These are phyloP conservation scores for Tetradesmus lagerheimii DNA, from an alignment of 139 green algal genomes.

Conservation along the genomic window DNA sequence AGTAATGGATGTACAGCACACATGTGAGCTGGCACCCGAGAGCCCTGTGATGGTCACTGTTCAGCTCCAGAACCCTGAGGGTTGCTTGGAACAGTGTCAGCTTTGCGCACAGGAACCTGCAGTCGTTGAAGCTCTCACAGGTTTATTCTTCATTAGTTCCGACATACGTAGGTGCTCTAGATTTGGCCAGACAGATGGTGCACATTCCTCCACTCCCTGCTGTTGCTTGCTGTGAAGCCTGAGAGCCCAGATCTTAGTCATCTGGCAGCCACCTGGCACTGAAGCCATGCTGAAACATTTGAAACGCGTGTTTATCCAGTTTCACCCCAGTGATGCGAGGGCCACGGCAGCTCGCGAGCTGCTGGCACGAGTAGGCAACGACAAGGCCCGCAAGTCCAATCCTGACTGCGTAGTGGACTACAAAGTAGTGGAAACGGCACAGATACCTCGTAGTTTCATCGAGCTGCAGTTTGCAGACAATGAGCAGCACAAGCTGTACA, in stretches of 20 bases:
- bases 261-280: neutral
- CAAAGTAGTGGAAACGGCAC: slow-evolving; percentile 46
- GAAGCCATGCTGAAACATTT: slow-evolving; percentile 51
- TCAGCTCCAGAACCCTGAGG: too few species aligned
- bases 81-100: too few species aligned
- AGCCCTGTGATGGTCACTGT: too few species aligned
- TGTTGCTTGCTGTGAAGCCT: neutral
- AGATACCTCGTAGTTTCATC: slow-evolving; percentile 49
- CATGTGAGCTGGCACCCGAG: too few species aligned
- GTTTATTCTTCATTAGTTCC: too few species aligned
- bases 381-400: slow-evolving; percentile 60
- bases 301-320: slow-evolving; percentile 62
- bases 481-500: slow-evolving; percentile 51
- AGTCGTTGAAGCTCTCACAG: too few species aligned
- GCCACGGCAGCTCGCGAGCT: slow-evolving; percentile 58
- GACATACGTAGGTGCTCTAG: too few species aligned
- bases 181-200: neutral
- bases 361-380: slow-evolving; percentile 57
- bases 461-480: slow-evolving; percentile 63
- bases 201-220: too few species aligned
- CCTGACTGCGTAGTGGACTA: slow-evolving; percentile 61
- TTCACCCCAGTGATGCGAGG: slow-evolving; percentile 41
- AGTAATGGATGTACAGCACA: too few species aligned
- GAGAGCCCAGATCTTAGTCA: neutral
- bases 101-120: too few species aligned